phyloP scores from a whole-genome alignment of 768 basidiomycete genomes.

The Psilocybe tampanensis region DNA sequence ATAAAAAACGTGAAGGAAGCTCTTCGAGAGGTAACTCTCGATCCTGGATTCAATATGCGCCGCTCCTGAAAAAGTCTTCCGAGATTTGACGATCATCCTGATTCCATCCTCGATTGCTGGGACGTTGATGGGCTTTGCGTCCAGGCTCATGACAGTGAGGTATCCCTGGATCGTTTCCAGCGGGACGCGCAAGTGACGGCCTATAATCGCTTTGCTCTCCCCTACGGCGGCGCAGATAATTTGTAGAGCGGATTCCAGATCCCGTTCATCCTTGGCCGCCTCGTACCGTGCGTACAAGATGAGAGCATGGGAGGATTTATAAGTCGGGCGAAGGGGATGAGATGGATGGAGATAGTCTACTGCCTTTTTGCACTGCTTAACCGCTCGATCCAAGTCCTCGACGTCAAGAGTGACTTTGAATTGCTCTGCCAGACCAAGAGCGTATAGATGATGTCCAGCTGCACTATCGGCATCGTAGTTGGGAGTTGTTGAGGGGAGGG shows the following conservation, averaged over 20 bases:
- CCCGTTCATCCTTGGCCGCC: not conserved
- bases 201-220: not conserved
- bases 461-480: not conserved
- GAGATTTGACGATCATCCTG: not conserved
- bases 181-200: not conserved
- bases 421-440: not conserved
- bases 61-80: constrained; percentile 3
- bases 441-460: not conserved
- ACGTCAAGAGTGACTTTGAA: constrained; percentile 6
- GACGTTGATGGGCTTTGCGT: not conserved
- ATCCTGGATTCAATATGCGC: not conserved
- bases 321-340: not conserved
- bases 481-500: not conserved
- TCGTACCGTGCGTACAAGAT: not conserved
- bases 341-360: not conserved
- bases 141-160: not conserved
- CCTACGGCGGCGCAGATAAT: not conserved
- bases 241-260: not conserved
- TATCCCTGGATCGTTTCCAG: not conserved
- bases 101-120: not conserved
- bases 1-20: not conserved
- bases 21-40: constrained; percentile 6
- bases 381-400: constrained; percentile 1
- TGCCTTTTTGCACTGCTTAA: not conserved
- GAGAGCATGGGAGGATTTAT: not conserved